Evolutionary conservation across 2,329 filamentous ascomycete genomes (phyloP), one percentile per base, ranked within the genome.

Genomic region (Orbilia javanica): DNA sequence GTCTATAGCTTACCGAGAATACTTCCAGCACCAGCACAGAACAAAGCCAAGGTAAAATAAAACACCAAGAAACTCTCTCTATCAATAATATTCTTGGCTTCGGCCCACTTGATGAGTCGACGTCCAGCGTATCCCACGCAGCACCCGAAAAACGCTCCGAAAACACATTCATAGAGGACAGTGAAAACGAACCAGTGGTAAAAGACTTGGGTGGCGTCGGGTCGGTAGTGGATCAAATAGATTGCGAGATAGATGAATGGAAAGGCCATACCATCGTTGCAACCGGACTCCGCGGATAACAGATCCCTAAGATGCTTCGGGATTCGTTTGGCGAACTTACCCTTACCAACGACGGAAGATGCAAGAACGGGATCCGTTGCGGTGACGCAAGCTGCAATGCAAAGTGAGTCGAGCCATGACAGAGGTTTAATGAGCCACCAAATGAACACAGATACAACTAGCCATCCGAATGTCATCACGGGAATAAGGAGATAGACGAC

Each of bases 191-290:
- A 89, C 91, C 94, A 99, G 85, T 98, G 90, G 79, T 91, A 91
- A 15, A 91, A 89, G 48, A 97, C 92, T 67, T 92, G 84, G 55
- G 85, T 85, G 4, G 92, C 89, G 81, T 92, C 84, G 29, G 89
- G 90, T 79, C 91, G 87, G 83, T 95, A 97, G 80, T 92, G 90
- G 80, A 98, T 93, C 55, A 98, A 88, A 84, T 97, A 98, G 31
- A 97, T 86, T 0, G 93, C 91, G 31, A 99, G 88, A 83, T 99
- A 99, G 82, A 99, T 89, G 84, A 99, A 99, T 0, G 96, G 96
- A 83, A 99, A 99, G 0, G 96, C 96, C 96, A 99, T 99, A 85
- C 96, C 96, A 84, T 99, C 96, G 87, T 99, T 99, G 86, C 96
- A 99, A 31, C 96, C 96, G 6, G 96, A 99, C 85, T 99, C 96